Conservation (phyloP, 345 rosid species). For the Pistacia vera region DNA sequence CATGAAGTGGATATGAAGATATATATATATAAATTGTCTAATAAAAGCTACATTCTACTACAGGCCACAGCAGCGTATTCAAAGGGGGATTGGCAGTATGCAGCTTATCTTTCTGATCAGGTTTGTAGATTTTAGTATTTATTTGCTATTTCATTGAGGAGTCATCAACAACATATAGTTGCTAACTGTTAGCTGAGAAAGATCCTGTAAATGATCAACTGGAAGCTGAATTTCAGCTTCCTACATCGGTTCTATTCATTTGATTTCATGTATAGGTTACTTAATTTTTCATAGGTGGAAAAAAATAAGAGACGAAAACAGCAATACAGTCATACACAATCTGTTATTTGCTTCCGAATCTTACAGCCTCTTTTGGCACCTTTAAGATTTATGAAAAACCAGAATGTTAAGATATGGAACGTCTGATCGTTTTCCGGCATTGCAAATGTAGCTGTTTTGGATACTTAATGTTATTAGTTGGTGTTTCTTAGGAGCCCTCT, state of each 20-base stretch:
- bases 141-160: neutral
- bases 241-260: neutral
- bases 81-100: constrained; percentile 61
- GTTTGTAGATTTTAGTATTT: constrained; percentile 29
- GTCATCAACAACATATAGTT: neutral
- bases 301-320: neutral
- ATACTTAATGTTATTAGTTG: neutral
- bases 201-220: neutral
- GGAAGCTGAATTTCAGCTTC: neutral
- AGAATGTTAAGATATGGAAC: neutral
- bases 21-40: neutral
- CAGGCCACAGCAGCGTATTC: constrained; percentile 89
- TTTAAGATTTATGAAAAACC: neutral
- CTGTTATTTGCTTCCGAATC: neutral
- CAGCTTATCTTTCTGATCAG: constrained; percentile 85
- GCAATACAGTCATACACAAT: neutral
- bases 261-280: neutral
- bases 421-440: neutral
- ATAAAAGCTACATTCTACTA: constrained; percentile 18
- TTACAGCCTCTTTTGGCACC: neutral
- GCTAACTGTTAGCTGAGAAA: neutral
- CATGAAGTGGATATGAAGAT: neutral
- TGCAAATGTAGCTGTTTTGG: neutral
- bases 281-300: neutral
- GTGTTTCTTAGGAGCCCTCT: neutral